Percentiles rank a stretch among this genome's conserved stretches.
phyloP scores from a whole-genome alignment of 2,329 filamentous ascomycete genomes.

The Aspergillus flavus region DNA sequence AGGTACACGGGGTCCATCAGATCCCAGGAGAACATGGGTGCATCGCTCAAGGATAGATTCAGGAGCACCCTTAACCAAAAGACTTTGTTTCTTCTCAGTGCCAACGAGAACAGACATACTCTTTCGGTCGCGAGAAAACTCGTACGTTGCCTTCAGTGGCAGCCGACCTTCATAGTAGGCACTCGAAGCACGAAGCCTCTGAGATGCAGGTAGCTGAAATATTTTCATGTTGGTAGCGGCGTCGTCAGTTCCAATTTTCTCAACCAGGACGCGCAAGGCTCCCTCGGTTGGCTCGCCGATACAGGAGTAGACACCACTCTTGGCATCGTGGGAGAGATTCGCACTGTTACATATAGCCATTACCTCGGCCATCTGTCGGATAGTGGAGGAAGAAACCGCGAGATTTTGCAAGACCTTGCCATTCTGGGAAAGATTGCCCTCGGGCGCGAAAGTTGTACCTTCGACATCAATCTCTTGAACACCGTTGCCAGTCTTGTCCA shows the following conservation, averaged over 20 bases:
- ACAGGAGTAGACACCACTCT: slow-evolving; percentile 72
- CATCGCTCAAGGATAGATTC: slow-evolving; percentile 94
- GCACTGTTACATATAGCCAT: slow-evolving; percentile 86
- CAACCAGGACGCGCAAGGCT: slow-evolving; percentile 83
- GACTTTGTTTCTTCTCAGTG: slow-evolving; percentile 69
- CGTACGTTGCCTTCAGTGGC: slow-evolving; percentile 80
- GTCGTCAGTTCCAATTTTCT: slow-evolving; percentile 89
- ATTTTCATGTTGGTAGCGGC: slow-evolving; percentile 58
- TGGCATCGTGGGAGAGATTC: slow-evolving; percentile 76
- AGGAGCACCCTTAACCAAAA: slow-evolving; percentile 94
- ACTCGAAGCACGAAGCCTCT: slow-evolving; percentile 80
- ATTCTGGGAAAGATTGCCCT: slow-evolving; percentile 70
- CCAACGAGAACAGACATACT: slow-evolving; percentile 97
- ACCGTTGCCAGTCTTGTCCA: slow-evolving; percentile 71
- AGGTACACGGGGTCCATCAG: slow-evolving; percentile 74
- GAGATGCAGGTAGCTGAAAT: slow-evolving; percentile 50
- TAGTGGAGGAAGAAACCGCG: slow-evolving; percentile 70
- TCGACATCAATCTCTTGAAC: slow-evolving; percentile 87
- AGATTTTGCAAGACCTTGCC: slow-evolving; percentile 71
- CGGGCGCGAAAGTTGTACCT: slow-evolving; percentile 88
- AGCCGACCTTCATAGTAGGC: slow-evolving; percentile 77
- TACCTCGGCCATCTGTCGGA: slow-evolving; percentile 74
- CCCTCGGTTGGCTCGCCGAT: slow-evolving; percentile 96
- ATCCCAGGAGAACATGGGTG: slow-evolving; percentile 75
- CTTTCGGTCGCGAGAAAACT: slow-evolving; percentile 97